phyloP scores from a whole-genome alignment of 2,329 filamentous ascomycete species.

The Plenodomus lindquistii region DNA sequence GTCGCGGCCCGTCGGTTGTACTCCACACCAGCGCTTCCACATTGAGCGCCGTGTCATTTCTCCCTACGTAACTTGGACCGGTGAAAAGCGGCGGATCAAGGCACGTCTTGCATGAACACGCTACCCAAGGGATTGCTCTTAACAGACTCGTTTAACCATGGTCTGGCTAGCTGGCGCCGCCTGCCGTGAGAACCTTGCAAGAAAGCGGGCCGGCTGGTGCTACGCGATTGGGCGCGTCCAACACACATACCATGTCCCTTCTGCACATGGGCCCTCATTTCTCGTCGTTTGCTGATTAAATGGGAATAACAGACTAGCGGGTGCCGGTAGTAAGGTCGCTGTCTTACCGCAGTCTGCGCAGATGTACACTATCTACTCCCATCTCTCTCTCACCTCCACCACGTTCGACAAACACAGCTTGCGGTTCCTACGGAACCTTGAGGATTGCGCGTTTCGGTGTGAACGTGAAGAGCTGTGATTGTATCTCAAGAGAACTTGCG shows the following conservation, averaged over 20 bases:
- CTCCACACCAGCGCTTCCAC: too few species aligned
- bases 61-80: too few species aligned
- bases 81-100: background rate
- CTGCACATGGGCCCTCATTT: slow-evolving; percentile 1
- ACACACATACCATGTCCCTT: slow-evolving; percentile 2
- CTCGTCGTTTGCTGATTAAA: slow-evolving; percentile 9
- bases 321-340: slow-evolving; percentile 2
- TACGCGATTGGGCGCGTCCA: slow-evolving; percentile 4
- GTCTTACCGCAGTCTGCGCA: slow-evolving; percentile 3
- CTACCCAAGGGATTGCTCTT: background rate
- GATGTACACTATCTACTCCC: background rate
- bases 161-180: too few species aligned
- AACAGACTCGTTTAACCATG: background rate
- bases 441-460: background rate
- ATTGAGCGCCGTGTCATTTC: too few species aligned
- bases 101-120: background rate
- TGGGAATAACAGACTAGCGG: slow-evolving; percentile 1
- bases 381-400: background rate
- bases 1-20: background rate
- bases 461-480: too few species aligned
- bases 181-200: slow-evolving; percentile 8
- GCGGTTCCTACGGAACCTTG: background rate
- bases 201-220: slow-evolving; percentile 4
- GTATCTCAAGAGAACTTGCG: too few species aligned
- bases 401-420: background rate